phyloP scores from a whole-genome alignment of 768 basidiomycete species.

The Mycena vitilis region DNA sequence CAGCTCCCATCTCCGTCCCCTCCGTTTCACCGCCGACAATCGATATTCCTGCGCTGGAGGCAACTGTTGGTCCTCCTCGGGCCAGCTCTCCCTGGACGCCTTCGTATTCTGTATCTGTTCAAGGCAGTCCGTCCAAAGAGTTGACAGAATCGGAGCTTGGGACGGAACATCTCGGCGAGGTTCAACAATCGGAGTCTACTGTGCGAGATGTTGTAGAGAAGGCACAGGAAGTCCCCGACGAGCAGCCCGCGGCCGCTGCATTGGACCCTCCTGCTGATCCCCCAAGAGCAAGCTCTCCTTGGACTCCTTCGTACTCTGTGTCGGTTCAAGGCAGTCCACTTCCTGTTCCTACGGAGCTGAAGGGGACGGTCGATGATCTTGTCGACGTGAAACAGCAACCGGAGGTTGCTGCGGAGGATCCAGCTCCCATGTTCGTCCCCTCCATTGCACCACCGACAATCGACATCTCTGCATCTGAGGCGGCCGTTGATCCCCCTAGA shows the following conservation, averaged over 20 bases:
- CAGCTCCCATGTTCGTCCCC: background rate
- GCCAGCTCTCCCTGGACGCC: slow-evolving; percentile 48
- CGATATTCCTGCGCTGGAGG: background rate
- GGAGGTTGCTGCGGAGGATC: background rate
- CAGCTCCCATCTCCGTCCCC: background rate
- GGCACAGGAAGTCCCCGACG: no score
- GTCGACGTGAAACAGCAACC: background rate
- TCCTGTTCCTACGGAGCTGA: slow-evolving; percentile 25
- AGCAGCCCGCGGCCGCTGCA: background rate
- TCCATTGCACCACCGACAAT: background rate
- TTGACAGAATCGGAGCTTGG: background rate
- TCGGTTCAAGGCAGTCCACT: slow-evolving; percentile 52
- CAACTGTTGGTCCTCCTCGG: slow-evolving; percentile 5
- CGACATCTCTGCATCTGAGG: background rate
- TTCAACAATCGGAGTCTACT: no score
- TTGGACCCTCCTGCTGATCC: slow-evolving; percentile 4
- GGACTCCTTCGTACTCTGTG: slow-evolving; percentile 57
- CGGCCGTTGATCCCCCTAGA: slow-evolving; percentile 13
- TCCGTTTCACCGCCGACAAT: background rate
- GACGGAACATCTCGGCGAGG: background rate
- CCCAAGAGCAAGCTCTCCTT: slow-evolving; percentile 36
- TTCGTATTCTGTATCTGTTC: slow-evolving; percentile 54
- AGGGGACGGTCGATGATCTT: background rate
- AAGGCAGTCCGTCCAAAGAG: slow-evolving; percentile 46
- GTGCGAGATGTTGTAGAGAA: no score